Conservation (phyloP, 2,329 filamentous ascomycete genomes). For the Diaporthe humulicola region DNA sequence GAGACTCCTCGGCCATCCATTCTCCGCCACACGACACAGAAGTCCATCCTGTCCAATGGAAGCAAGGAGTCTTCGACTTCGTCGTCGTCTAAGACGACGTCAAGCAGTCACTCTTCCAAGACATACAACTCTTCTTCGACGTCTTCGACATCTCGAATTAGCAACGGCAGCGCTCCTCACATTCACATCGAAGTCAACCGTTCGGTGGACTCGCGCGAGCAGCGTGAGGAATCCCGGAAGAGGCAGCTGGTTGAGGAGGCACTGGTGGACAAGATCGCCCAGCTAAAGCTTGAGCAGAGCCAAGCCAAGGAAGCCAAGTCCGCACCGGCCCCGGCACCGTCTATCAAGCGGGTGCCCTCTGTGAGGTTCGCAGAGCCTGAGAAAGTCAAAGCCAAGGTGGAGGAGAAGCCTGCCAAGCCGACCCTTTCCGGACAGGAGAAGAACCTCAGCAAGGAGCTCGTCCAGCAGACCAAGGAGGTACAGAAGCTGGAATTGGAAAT, state of each 20-base stretch:
- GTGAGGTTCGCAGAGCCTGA: slow-evolving; percentile 38
- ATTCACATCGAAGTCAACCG: slow-evolving; percentile 39
- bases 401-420: slow-evolving; percentile 8
- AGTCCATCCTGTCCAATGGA: slow-evolving; percentile 31
- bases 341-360: slow-evolving; percentile 21
- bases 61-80: slow-evolving; percentile 21
- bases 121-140: not conserved
- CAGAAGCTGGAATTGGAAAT: slow-evolving; percentile 38
- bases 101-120: slow-evolving; percentile 28
- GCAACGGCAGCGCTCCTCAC: slow-evolving; percentile 15
- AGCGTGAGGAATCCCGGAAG: slow-evolving; percentile 25
- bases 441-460: slow-evolving; percentile 37
- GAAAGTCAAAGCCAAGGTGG: slow-evolving; percentile 17
- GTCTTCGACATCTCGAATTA: slow-evolving; percentile 15
- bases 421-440: slow-evolving; percentile 27
- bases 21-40: slow-evolving; percentile 30
- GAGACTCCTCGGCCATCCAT: slow-evolving; percentile 22
- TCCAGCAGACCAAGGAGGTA: slow-evolving; percentile 37
- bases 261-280: slow-evolving; percentile 37
- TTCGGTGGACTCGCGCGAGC: slow-evolving; percentile 3
- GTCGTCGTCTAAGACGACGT: slow-evolving; percentile 20
- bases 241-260: slow-evolving; percentile 28
- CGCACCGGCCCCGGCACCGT: not conserved
- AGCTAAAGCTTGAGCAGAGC: slow-evolving; percentile 38
- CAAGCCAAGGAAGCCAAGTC: slow-evolving; percentile 18